Percentiles rank a stretch among this genome's conserved stretches.
Conservation (phyloP, 2,329 filamentous ascomycete genomes). For the Paecilomyces niveus region DNA sequence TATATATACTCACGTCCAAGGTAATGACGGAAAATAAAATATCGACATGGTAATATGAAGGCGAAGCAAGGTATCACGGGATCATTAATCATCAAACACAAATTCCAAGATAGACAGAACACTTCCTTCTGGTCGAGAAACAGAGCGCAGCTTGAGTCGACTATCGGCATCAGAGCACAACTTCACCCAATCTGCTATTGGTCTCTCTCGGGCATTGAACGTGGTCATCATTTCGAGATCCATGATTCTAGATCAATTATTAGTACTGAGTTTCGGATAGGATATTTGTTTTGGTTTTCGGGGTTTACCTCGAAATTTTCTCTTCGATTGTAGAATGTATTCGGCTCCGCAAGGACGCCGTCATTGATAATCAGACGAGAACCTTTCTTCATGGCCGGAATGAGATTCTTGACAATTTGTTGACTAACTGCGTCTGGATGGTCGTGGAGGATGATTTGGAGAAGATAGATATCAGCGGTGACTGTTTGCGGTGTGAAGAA, state of each 20-base stretch:
- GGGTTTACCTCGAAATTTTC: constrained; percentile 2
- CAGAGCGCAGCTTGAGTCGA: constrained; percentile 8
- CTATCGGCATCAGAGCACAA: constrained; percentile 8
- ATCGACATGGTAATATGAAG: neutral
- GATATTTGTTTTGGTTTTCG: neutral
- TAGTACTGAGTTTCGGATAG: neutral
- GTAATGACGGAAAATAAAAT: no score
- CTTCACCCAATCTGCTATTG: constrained; percentile 9
- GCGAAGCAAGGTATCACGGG: neutral
- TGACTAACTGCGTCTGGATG: constrained; percentile 7
- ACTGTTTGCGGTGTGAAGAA: constrained; percentile 10
- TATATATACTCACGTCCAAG: no score
- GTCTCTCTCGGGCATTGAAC: constrained; percentile 11
- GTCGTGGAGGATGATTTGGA: constrained; percentile 10
- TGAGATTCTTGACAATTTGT: constrained; percentile 5
- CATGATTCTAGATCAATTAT: constrained; percentile 1
- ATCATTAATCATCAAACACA: neutral
- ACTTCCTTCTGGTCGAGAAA: constrained; percentile 6
- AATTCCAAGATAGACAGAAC: constrained; percentile 8
- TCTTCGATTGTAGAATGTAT: constrained; percentile 4
- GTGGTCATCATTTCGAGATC: constrained; percentile 14
- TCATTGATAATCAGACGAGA: constrained; percentile 4
- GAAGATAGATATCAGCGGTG: constrained; percentile 9
- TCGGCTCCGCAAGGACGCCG: constrained; percentile 2
- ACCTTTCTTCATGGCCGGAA: constrained; percentile 3